Evolutionary conservation across 352 stramenopile species (phyloP).

Genomic region (Peronospora destructor): DNA sequence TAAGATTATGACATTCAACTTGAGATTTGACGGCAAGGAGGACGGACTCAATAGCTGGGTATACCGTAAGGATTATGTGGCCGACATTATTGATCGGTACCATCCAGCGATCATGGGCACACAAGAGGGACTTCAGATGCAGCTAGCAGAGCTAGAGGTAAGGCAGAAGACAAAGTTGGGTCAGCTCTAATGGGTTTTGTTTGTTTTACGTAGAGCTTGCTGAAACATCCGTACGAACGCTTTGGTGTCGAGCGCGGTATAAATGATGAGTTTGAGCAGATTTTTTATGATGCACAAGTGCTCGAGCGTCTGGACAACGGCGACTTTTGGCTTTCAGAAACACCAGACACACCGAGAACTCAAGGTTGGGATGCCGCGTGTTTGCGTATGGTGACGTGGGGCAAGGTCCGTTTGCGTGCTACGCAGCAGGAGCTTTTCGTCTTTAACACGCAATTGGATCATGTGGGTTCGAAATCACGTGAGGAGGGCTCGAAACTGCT

Average conservation of each 20-base stretch:
- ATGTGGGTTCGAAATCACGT: conserved; percentile 48
- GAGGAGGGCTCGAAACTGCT: conserved; percentile 48
- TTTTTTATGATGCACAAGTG: no score
- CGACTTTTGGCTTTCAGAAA: no score
- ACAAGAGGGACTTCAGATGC: conserved; percentile 63
- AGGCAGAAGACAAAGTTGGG: neutral
- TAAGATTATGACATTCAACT: conserved; percentile 83
- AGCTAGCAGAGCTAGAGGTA: conserved; percentile 57
- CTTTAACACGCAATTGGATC: conserved; percentile 76
- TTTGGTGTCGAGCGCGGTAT: conserved; percentile 68
- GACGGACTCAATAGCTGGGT: conserved; percentile 64
- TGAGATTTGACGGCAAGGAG: conserved; percentile 57
- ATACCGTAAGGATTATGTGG: conserved; percentile 66
- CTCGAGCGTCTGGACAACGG: no score
- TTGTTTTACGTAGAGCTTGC: conserved; percentile 23
- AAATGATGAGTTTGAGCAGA: no score
- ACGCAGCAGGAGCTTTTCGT: conserved; percentile 67
- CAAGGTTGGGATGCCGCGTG: no score
- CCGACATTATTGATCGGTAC: conserved; percentile 68
- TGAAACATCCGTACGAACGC: conserved; percentile 60
- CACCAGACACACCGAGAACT: no score
- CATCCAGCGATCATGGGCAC: conserved; percentile 66
- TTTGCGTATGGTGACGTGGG: conserved; percentile 74
- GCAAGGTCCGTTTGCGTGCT: conserved; percentile 52
- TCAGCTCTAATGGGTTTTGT: conserved; percentile 1